Evolutionary conservation across 2,329 filamentous ascomycete genomes (phyloP), one percentile per base, ranked within the genome.

Genomic region (Colletotrichum brevisporum): DNA sequence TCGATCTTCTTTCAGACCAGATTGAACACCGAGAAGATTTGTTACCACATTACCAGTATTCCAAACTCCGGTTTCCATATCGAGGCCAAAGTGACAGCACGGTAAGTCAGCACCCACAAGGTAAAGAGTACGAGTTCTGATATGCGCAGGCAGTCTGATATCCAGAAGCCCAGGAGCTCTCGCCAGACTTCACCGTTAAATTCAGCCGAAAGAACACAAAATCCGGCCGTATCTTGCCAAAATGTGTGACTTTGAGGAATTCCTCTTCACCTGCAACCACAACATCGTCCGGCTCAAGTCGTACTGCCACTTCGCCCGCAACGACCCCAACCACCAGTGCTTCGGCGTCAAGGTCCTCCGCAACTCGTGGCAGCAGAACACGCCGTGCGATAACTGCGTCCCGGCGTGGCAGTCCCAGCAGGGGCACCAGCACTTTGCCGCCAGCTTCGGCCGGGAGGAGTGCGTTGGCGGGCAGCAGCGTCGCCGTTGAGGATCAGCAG

Each of bases 291-390:
- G 89, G 21, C 82, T 92, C 36, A 89, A 90, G 75, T 89, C 88
- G 26, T 87, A 93, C 78, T 95, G 92, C 78, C 92, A 94, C 79
- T 90, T 89, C 73, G 91, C 92, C 6, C 90, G 92, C 67, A 93
- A 92, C 76, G 90, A 94, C 73, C 88, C 88, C 1, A 84, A 87
- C 70, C 91, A 94, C 76, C 84, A 89, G 73, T 94, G 92, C 78
- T 88, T 88, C 72, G 85, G 89, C 12, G 88, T 93, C 63, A 91
- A 92, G 81, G 88, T 88, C 47, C 84, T 92, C 69, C 86, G 89
- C 26, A 82, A 89, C 71, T 88, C 88, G 75, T 89, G 87, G 83
- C 83, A 84, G 36, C 89, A 90, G 75, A 79, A 78, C 5, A 82
- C 86, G 13, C 79, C 84, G 16, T 91, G 90, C 75, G 80, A 86